These are phyloP conservation scores for Didymella sp. DNA, from an alignment of 2,329 filamentous ascomycete species.

Conservation along the genomic window DNA sequence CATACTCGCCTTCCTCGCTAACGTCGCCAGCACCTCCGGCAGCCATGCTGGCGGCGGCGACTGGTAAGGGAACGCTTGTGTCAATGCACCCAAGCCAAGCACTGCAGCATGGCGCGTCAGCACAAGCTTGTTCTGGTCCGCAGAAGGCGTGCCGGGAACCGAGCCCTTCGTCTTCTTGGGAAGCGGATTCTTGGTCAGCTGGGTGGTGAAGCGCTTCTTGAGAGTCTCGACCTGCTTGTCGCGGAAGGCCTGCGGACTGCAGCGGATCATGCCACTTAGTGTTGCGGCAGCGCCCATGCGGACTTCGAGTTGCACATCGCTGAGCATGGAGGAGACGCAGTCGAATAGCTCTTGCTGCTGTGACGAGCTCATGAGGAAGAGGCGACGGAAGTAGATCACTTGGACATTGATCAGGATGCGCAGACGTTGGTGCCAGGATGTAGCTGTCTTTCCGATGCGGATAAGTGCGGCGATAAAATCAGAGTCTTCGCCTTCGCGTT, in stretches of 20 bases:
- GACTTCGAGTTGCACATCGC: constrained; percentile 90
- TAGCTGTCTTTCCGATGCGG: constrained; percentile 80
- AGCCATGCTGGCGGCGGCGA: constrained; percentile 93
- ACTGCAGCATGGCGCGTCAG: constrained; percentile 88
- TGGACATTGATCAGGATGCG: constrained; percentile 98
- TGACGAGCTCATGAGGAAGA: constrained; percentile 80
- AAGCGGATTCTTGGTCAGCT: constrained; percentile 83
- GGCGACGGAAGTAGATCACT: constrained; percentile 94
- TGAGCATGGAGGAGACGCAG: constrained; percentile 94
- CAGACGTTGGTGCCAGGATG: constrained; percentile 94
- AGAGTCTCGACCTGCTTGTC: constrained; percentile 77
- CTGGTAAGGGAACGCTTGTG: constrained; percentile 95
- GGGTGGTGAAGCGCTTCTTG: constrained; percentile 77
- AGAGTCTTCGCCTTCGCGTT: constrained; percentile 82
- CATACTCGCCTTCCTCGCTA: constrained; percentile 84
- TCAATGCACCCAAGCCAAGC: constrained; percentile 84
- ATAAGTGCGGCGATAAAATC: constrained; percentile 87
- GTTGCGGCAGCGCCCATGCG: constrained; percentile 91
- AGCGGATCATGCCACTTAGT: constrained; percentile 96
- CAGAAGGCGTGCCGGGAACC: constrained; percentile 68
- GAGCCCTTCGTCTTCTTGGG: constrained; percentile 66
- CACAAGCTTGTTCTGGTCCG: constrained; percentile 77
- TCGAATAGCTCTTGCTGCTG: constrained; percentile 85
- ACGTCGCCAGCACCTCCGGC: constrained; percentile 84
- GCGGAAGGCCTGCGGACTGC: constrained; percentile 82